Evolutionary conservation across 148 eudicot genomes (phyloP).

Genomic region (Oxyria digyna): DNA sequence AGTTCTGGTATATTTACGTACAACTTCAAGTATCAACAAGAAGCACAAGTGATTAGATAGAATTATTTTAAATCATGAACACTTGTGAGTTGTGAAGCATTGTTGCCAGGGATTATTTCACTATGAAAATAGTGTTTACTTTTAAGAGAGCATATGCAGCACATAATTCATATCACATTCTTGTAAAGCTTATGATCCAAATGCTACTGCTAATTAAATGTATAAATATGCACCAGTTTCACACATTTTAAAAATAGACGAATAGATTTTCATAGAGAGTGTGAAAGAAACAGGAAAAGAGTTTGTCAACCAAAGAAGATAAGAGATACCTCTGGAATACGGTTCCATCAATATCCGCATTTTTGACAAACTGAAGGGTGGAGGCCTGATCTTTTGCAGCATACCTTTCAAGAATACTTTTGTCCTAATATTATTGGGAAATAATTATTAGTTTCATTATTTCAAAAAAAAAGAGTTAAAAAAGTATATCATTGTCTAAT

Average conservation of each 20-base stretch:
- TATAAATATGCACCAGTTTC: background rate
- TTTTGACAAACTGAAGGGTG: slow-evolving; percentile 51
- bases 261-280: background rate
- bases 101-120: background rate
- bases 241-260: background rate
- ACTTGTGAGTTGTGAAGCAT: background rate
- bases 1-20: background rate
- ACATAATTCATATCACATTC: background rate
- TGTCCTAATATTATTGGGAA: slow-evolving; percentile 33
- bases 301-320: background rate
- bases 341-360: slow-evolving; percentile 48
- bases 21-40: background rate
- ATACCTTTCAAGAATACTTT: slow-evolving; percentile 70
- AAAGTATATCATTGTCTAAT: background rate
- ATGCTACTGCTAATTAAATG: background rate
- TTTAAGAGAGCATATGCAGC: background rate
- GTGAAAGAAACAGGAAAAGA: background rate
- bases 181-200: background rate
- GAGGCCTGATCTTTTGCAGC: slow-evolving; percentile 63
- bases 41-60: background rate
- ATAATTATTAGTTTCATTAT: background rate
- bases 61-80: background rate
- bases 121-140: background rate
- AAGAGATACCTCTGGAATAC: slow-evolving; percentile 66
- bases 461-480: background rate